phyloP scores from a whole-genome alignment of 495 filamentous ascomycete species.

The Paragyromitra xinjiangensis region DNA sequence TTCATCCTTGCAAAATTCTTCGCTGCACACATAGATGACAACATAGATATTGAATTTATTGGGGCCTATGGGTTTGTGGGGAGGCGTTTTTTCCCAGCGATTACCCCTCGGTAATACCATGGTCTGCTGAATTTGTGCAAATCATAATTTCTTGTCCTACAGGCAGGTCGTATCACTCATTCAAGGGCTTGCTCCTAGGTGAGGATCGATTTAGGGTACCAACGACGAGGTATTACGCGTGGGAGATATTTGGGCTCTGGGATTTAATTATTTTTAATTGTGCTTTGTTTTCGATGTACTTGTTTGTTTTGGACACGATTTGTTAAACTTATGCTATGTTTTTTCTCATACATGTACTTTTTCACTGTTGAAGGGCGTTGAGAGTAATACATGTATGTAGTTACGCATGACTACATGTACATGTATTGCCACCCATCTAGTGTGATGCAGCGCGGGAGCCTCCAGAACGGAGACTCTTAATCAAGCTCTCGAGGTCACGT shows the following conservation, averaged over 20 bases:
- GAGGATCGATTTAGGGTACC: slow-evolving; percentile 15
- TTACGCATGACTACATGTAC: background rate
- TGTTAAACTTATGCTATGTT: slow-evolving; percentile 15
- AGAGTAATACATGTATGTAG: background rate
- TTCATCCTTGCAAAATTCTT: slow-evolving; percentile 56
- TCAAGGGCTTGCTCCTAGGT: slow-evolving; percentile 13
- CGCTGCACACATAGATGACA: slow-evolving; percentile 48
- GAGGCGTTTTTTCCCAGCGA: slow-evolving; percentile 53
- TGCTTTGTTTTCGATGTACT: slow-evolving; percentile 31
- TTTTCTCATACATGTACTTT: slow-evolving; percentile 12
- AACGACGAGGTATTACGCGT: background rate
- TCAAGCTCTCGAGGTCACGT: slow-evolving; percentile 7
- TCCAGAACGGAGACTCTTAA: slow-evolving; percentile 14
- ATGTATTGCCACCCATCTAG: background rate
- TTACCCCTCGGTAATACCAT: slow-evolving; percentile 43
- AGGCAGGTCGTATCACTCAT: slow-evolving; percentile 5
- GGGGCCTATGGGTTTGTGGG: slow-evolving; percentile 56
- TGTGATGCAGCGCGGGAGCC: slow-evolving; percentile 8
- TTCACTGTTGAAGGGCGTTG: background rate
- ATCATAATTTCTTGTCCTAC: slow-evolving; percentile 8
- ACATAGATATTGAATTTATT: slow-evolving; percentile 53
- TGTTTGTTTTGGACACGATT: slow-evolving; percentile 30
- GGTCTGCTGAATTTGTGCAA: slow-evolving; percentile 8
- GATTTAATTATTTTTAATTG: slow-evolving; percentile 32
- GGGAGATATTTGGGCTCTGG: background rate